phyloP scores from a whole-genome alignment of 306 rosid species.

The Citrullus amarus region DNA sequence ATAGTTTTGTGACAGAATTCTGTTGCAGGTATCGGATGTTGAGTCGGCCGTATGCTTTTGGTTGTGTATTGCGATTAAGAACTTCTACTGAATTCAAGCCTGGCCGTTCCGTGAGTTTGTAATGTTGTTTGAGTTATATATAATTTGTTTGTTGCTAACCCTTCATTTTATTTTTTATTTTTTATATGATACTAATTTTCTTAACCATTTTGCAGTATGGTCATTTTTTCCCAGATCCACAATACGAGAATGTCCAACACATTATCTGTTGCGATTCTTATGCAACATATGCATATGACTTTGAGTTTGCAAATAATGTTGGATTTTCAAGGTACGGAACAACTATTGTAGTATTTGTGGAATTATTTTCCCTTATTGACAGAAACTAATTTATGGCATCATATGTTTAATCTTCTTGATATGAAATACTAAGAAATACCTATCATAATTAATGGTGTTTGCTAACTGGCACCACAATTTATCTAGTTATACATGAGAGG shows the following conservation, averaged over 20 bases:
- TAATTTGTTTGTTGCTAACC: neutral
- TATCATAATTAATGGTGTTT: neutral
- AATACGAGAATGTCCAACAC: slow-evolving; percentile 95
- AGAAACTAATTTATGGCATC: neutral
- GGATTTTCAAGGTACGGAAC: slow-evolving; percentile 77
- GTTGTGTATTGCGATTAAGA: slow-evolving; percentile 75
- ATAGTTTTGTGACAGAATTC: slow-evolving; percentile 10
- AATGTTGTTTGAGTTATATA: slow-evolving; percentile 9
- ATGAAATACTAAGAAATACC: neutral
- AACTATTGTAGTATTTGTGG: neutral
- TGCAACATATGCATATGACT: slow-evolving; percentile 94
- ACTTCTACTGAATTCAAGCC: slow-evolving; percentile 84
- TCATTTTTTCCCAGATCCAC: slow-evolving; percentile 98
- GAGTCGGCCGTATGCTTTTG: slow-evolving; percentile 92
- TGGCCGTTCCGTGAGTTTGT: slow-evolving; percentile 71
- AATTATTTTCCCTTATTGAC: neutral
- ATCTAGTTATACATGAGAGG: neutral
- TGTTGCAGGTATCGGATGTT: slow-evolving; percentile 81
- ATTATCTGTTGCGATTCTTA: slow-evolving; percentile 92
- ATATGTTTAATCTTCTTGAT: neutral
- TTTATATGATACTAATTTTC: slow-evolving; percentile 2
- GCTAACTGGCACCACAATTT: neutral
- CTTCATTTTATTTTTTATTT: neutral
- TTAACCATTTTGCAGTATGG: slow-evolving; percentile 66
- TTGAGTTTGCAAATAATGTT: slow-evolving; percentile 65